phyloP scores from a whole-genome alignment of 108 stramenopile species.

The Seminavis robusta region DNA sequence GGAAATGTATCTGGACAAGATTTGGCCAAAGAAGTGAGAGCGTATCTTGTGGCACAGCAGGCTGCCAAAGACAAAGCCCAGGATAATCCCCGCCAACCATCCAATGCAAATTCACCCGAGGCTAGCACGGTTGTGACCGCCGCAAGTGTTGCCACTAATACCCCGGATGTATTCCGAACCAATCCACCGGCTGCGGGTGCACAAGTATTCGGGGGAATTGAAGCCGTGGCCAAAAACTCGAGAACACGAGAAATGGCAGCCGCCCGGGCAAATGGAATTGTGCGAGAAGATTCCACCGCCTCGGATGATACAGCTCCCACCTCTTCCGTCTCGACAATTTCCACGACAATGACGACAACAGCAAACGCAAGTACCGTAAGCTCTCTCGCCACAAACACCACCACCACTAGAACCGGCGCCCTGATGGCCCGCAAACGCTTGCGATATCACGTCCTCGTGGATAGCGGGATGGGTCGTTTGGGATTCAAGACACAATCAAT shows the following conservation, averaged over 20 bases:
- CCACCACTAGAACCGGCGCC: background rate
- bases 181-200: too few species aligned
- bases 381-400: constrained; percentile 1
- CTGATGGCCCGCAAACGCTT: constrained; percentile 27
- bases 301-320: constrained; percentile 4
- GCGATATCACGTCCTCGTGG: constrained; percentile 64
- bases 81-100: background rate
- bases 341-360: background rate
- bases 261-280: constrained; percentile 9
- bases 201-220: constrained; percentile 50
- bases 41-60: constrained; percentile 51
- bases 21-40: constrained; percentile 54
- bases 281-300: constrained; percentile 8
- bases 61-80: constrained; percentile 9
- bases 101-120: too few species aligned
- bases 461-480: constrained; percentile 70
- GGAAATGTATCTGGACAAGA: constrained; percentile 56
- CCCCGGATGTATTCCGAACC: background rate
- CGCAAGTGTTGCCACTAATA: background rate
- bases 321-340: constrained; percentile 1
- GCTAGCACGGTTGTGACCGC: background rate
- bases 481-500: constrained; percentile 46
- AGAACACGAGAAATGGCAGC: constrained; percentile 29
- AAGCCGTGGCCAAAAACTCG: constrained; percentile 53
- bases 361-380: background rate